phyloP scores from a whole-genome alignment of 768 basidiomycete genomes.

The Collybia sordida region DNA sequence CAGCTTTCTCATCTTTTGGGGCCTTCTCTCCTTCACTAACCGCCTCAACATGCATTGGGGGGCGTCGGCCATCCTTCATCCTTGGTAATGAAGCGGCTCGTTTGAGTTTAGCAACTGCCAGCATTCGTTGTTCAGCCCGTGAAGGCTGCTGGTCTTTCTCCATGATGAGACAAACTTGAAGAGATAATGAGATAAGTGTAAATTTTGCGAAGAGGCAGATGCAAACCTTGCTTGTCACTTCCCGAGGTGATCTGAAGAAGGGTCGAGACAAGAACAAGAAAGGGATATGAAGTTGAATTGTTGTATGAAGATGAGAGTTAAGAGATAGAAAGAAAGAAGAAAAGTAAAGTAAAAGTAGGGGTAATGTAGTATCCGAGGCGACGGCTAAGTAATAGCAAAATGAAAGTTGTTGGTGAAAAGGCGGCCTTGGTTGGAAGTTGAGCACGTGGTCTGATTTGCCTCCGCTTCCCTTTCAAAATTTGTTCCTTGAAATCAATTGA shows the following conservation, averaged over 20 bases:
- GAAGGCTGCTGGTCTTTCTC: conserved; percentile 49
- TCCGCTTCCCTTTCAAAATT: conserved; percentile 16
- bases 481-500: too few relatives aligned
- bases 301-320: background rate
- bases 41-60: conserved; percentile 82
- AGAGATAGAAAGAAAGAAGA: background rate
- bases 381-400: conserved; percentile 7
- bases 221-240: conserved; percentile 16
- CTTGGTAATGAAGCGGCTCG: conserved; percentile 89
- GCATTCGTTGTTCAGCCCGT: conserved; percentile 75
- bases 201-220: background rate
- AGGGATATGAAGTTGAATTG: background rate
- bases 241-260: conserved; percentile 3
- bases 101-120: conserved; percentile 87
- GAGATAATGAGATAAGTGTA: conserved; percentile 8
- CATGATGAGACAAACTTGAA: conserved; percentile 26
- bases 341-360: background rate
- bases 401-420: conserved; percentile 9
- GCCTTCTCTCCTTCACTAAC: conserved; percentile 80
- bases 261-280: conserved; percentile 1
- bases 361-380: background rate
- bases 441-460: conserved; percentile 35
- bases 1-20: conserved; percentile 36
- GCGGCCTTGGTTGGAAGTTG: conserved; percentile 8
- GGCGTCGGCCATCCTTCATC: conserved; percentile 87